Evolutionary conservation across 1,139 yeast species (phyloP), one percentile per base, ranked within the genome.

Genomic region (Dujonia santamariae): DNA sequence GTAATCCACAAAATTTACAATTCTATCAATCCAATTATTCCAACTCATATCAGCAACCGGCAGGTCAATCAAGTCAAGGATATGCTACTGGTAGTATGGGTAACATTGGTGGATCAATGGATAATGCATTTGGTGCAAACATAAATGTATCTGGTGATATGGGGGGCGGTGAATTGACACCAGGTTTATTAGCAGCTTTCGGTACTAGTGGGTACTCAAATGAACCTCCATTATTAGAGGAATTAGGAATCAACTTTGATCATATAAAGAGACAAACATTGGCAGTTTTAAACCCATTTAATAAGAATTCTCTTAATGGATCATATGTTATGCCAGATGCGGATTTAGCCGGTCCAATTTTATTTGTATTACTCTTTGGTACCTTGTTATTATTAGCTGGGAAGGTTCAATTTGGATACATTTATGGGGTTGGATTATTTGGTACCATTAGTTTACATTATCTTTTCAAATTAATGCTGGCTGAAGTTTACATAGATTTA

Each of bases 371-470:
- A 37, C 60, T 88, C 38, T 90, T 90, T 56, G 98, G 97, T n/a
- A 75, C 88, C 1, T 78, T 85, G 42, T 63, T 94, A 35, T 65
- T 90, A 37, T 67, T 88, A 31, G 76, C 95, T 1, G 98, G 99
- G 11, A 92, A 90, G 54, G 87, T 90, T 14, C 97, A 92, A 56
- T 92, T 92, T 56, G 97, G 98, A 3, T 94, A 94, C 59, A 86
- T 92, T 36, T 92, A 92, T 53, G 98, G 98, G 19, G 95, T 92
- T 30, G 98, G 97, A 1, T 64, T 94, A 34, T 80, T 90, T 47
- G 99, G 99, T 11, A 85, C 95, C 2, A 54, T 87, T 13, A 79
- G 95, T 27, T 75, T 88, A 47, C 97, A 90, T 59, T 77, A 77
- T 46, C 69, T 94, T 41, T 82, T 94, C 56, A 87, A 85, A 56